A percentile compares a stretch with the other conserved stretches of the same genome.
Conservation (phyloP, 805 yeast genomes). For the Kregervanrija pseudodelftensis region DNA sequence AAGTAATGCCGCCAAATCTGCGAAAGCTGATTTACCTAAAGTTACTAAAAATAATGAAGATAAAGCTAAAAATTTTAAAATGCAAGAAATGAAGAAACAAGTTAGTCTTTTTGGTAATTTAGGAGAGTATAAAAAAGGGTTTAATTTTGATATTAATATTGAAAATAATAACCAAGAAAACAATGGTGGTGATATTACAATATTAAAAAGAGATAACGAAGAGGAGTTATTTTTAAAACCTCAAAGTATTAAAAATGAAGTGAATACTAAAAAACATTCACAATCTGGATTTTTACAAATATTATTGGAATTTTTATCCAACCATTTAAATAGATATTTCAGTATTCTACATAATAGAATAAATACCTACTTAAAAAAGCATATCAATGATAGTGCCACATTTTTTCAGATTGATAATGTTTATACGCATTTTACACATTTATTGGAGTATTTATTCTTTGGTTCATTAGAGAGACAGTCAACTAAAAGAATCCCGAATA, state of each 20-base stretch:
- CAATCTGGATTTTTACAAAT: too few relatives aligned
- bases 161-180: background rate
- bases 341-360: background rate
- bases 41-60: background rate
- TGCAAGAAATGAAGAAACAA: constrained; percentile 1
- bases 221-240: background rate
- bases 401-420: background rate
- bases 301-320: too few relatives aligned
- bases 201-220: constrained; percentile 1
- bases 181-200: constrained; percentile 1
- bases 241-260: background rate
- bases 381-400: constrained; percentile 1
- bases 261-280: too few relatives aligned
- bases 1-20: constrained; percentile 28
- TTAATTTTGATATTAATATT: constrained; percentile 11
- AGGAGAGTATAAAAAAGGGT: constrained; percentile 11
- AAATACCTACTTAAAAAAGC: background rate
- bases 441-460: constrained; percentile 2
- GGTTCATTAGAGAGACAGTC: constrained; percentile 38
- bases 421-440: background rate
- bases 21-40: constrained; percentile 18
- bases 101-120: constrained; percentile 23
- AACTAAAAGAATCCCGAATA: constrained; percentile 51
- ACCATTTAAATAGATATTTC: background rate
- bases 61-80: background rate